These are phyloP conservation scores for Penicillium sp. DNA, from an alignment of 2,329 filamentous ascomycete species.

Conservation along the genomic window DNA sequence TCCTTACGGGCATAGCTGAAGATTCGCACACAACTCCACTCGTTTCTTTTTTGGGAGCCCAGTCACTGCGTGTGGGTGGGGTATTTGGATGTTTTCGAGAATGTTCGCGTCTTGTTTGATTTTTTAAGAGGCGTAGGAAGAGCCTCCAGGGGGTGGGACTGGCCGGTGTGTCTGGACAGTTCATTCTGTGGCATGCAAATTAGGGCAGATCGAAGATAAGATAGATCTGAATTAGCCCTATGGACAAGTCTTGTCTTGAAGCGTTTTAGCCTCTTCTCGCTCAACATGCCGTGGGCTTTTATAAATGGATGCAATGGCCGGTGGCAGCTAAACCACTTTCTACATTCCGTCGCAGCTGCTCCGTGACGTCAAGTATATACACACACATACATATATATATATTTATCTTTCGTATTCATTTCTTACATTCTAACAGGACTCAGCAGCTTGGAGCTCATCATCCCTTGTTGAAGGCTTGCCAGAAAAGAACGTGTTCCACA, in stretches of 20 bases:
- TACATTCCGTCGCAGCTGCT: too few species aligned
- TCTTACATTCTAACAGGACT: too few species aligned
- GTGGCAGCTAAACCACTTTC: too few species aligned
- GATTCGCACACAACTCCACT: constrained; percentile 11
- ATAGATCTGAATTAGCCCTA: background rate
- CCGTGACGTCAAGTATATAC: too few species aligned
- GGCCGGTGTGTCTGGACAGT: background rate
- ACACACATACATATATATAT: too few species aligned
- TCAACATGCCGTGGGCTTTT: too few species aligned
- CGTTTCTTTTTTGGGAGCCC: constrained; percentile 17
- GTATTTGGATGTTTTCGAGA: constrained; percentile 20
- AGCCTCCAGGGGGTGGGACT: constrained; percentile 4
- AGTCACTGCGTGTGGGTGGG: constrained; percentile 3
- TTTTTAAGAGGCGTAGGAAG: constrained; percentile 1
- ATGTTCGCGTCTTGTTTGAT: constrained; percentile 16
- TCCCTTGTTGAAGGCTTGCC: too few species aligned
- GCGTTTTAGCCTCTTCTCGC: background rate
- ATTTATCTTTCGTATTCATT: too few species aligned
- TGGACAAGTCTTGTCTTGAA: background rate
- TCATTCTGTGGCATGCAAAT: background rate
- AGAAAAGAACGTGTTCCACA: background rate
- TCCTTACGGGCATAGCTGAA: constrained; percentile 13
- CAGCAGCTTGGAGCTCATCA: too few species aligned
- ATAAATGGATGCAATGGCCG: too few species aligned
- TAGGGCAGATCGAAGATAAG: background rate